Conservation (phyloP, 441 rosid genomes). For the Aleurites moluccanus region DNA sequence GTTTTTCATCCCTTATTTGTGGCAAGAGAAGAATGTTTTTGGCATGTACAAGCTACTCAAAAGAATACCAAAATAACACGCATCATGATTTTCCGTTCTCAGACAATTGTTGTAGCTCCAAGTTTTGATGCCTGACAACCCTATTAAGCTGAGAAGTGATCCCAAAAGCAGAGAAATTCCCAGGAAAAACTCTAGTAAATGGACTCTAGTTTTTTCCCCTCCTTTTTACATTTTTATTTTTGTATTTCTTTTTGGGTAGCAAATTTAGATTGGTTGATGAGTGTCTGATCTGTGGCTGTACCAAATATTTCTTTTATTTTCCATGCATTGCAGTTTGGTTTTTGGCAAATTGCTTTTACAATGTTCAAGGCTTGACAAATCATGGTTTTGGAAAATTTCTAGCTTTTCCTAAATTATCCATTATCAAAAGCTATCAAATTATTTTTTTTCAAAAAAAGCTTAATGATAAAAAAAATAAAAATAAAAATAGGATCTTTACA, state of each 20-base stretch:
- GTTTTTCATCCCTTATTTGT: slow-evolving; percentile 79
- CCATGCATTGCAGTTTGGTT: too few species aligned
- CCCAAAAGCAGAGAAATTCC: not conserved
- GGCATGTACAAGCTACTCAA: slow-evolving; percentile 73
- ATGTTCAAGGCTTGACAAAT: too few species aligned
- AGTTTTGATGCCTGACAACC: not conserved
- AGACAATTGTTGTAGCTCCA: not conserved
- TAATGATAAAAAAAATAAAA: too few species aligned
- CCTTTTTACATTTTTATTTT: too few species aligned
- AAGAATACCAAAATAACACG: slow-evolving; percentile 44
- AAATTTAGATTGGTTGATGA: not conserved
- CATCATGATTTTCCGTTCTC: not conserved
- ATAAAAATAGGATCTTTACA: too few species aligned
- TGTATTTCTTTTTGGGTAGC: not conserved
- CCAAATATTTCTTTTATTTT: too few species aligned
- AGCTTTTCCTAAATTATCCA: too few species aligned
- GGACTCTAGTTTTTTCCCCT: not conserved
- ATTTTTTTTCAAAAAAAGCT: too few species aligned
- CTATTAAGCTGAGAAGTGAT: not conserved
- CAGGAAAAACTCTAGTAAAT: not conserved
- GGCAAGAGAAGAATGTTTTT: slow-evolving; percentile 85
- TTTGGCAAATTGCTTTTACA: too few species aligned
- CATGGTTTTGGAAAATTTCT: too few species aligned
- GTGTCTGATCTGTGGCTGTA: not conserved
- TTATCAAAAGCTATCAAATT: too few species aligned